Evolutionary conservation across 306 rosid species (phyloP).

Genomic region (Quercus robur): DNA sequence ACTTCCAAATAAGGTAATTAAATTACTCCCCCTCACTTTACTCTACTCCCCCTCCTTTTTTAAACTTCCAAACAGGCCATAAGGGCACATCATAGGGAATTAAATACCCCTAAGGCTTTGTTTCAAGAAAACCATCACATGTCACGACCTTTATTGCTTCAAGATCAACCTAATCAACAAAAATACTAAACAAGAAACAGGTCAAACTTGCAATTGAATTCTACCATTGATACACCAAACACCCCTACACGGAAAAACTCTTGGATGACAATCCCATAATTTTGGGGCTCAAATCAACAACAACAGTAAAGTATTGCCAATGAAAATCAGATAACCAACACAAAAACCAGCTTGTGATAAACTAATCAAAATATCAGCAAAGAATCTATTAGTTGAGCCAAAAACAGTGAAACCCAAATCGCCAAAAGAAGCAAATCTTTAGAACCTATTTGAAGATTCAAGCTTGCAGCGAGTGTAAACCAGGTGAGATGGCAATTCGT

Average conservation of each 20-base stretch:
- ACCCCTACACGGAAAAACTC: conserved; percentile 40
- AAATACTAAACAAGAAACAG: conserved; percentile 41
- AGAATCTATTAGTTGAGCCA: conserved; percentile 29
- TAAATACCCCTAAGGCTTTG: not conserved
- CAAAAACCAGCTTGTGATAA: conserved; percentile 50
- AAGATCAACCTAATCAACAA: conserved; percentile 47
- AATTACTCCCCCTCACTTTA: too few species aligned
- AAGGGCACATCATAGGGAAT: too few species aligned
- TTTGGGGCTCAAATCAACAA: conserved; percentile 18
- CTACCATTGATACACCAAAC: conserved; percentile 43
- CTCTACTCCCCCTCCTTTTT: too few species aligned
- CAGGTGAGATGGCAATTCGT: not conserved
- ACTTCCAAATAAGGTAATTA: too few species aligned
- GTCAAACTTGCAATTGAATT: conserved; percentile 43
- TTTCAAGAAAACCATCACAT: conserved; percentile 23
- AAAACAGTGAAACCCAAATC: conserved; percentile 46
- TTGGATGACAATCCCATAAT: conserved; percentile 36
- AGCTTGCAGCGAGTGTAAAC: conserved; percentile 47
- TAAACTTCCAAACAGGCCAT: too few species aligned
- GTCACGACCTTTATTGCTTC: conserved; percentile 36
- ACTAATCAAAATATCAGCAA: conserved; percentile 37
- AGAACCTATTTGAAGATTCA: conserved; percentile 24
- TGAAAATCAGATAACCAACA: conserved; percentile 47
- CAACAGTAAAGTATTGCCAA: conserved; percentile 40
- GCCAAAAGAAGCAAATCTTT: conserved; percentile 44